phyloP scores from a whole-genome alignment of 2,329 filamentous ascomycete genomes.

The Colletotrichum phormii region DNA sequence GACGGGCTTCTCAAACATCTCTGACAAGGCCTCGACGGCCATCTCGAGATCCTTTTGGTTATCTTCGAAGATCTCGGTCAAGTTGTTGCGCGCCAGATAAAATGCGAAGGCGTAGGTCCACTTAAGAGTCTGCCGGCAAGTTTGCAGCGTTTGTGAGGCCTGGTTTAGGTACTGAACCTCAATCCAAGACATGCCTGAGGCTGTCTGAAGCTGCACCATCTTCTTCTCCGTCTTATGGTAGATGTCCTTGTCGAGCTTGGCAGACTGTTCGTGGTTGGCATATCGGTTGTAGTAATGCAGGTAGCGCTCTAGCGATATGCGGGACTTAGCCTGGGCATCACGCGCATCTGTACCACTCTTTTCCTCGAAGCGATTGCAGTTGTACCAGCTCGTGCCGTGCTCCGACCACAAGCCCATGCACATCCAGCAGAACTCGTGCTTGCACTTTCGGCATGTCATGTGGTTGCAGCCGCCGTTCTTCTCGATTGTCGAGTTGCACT shows the following conservation, averaged over 20 bases:
- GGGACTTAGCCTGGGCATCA: slow-evolving; percentile 90
- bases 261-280: slow-evolving; percentile 98
- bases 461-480: slow-evolving; percentile 99
- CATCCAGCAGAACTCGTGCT: slow-evolving; percentile 99
- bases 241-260: slow-evolving; percentile 95
- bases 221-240: slow-evolving; percentile 98
- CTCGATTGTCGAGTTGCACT: slow-evolving; percentile 96
- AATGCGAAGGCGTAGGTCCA: slow-evolving; percentile 99
- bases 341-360: slow-evolving; percentile 92
- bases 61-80: slow-evolving; percentile 97
- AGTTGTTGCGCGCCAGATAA: slow-evolving; percentile 94
- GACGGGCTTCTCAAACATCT: slow-evolving; percentile 99
- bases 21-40: slow-evolving; percentile 95
- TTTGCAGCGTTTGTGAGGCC: slow-evolving; percentile 92
- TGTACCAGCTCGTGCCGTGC: slow-evolving; percentile 99
- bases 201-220: slow-evolving; percentile 95
- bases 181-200: slow-evolving; percentile 98
- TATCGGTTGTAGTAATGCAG: slow-evolving; percentile 99
- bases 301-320: slow-evolving; percentile 94
- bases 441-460: slow-evolving; percentile 97
- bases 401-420: slow-evolving; percentile 99
- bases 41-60: slow-evolving; percentile 98
- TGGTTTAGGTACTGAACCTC: slow-evolving; percentile 97
- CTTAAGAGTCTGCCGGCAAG: slow-evolving; percentile 97
- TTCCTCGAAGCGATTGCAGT: slow-evolving; percentile 97